Percentiles rank a stretch among this genome's conserved stretches.
Conservation (phyloP, 371 early-diverging fungal species). For the Neoconidiobolus thromboides region DNA sequence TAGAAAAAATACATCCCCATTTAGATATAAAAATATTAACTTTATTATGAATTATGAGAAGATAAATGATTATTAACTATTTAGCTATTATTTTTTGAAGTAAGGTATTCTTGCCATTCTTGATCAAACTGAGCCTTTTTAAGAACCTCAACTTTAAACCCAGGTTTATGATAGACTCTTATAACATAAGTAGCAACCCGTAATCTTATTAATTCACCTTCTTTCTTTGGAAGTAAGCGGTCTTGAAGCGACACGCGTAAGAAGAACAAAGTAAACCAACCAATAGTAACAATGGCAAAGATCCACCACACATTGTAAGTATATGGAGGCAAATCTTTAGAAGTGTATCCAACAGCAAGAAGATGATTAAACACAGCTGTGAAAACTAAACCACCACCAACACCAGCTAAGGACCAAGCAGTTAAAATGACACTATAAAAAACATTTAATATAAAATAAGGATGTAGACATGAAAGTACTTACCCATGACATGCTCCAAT, state of each 20-base stretch:
- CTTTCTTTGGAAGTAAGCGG: slow-evolving; percentile 11
- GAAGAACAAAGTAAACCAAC: slow-evolving; percentile 12
- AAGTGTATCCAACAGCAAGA: slow-evolving; percentile 9
- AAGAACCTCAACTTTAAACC: slow-evolving; percentile 10
- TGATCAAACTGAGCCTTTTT: slow-evolving; percentile 11
- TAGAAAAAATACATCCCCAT: too few relatives aligned
- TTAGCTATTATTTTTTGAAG: too few relatives aligned
- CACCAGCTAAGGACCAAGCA: slow-evolving; percentile 39
- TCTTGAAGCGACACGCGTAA: slow-evolving; percentile 12
- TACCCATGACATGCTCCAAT: slow-evolving; percentile 33
- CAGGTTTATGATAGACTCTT: slow-evolving; percentile 6
- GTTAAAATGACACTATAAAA: slow-evolving; percentile 18
- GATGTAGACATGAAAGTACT: too few relatives aligned
- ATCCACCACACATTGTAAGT: slow-evolving; percentile 15
- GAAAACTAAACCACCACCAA: slow-evolving; percentile 39
- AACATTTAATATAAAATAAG: too few relatives aligned
- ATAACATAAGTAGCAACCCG: slow-evolving; percentile 12
- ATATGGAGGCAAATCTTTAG: slow-evolving; percentile 8
- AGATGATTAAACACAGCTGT: slow-evolving; percentile 25
- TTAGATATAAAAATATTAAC: too few relatives aligned
- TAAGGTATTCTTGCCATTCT: slow-evolving; percentile 12
- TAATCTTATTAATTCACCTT: slow-evolving; percentile 13
- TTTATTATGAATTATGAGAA: too few relatives aligned
- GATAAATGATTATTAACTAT: too few relatives aligned
- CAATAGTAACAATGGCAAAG: slow-evolving; percentile 9